A percentile compares a stretch with the other conserved stretches of the same genome.
Evolutionary conservation across 1,284 basidiomycete genomes (phyloP).

Genomic region (Apiotrichum domesticum): DNA sequence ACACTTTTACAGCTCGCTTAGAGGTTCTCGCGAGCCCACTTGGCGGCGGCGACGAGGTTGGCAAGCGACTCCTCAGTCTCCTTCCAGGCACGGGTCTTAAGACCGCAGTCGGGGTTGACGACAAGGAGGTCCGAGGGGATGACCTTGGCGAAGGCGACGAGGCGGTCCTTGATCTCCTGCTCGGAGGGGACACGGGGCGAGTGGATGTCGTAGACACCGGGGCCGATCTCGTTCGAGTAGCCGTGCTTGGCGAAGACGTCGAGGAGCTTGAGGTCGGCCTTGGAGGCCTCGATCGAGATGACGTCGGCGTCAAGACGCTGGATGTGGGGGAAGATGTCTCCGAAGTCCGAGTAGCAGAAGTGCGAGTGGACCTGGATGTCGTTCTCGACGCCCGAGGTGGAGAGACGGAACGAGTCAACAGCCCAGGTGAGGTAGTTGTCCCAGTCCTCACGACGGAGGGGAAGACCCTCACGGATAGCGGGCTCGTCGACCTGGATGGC

Average conservation of each 20-base stretch:
- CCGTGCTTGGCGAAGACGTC: slow-evolving; percentile 91
- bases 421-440: slow-evolving; percentile 92
- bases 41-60: slow-evolving; percentile 83
- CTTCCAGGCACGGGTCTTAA: slow-evolving; percentile 91
- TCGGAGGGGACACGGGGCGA: slow-evolving; percentile 93
- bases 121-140: slow-evolving; percentile 71
- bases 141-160: slow-evolving; percentile 74
- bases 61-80: slow-evolving; percentile 82
- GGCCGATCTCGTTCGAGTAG: slow-evolving; percentile 97
- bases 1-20: slow-evolving; percentile 48
- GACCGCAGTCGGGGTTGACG: slow-evolving; percentile 80
- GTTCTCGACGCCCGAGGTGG: slow-evolving; percentile 88
- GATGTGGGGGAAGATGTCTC: slow-evolving; percentile 97
- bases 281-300: slow-evolving; percentile 98
- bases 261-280: slow-evolving; percentile 96
- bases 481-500: slow-evolving; percentile 99
- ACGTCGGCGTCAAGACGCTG: slow-evolving; percentile 97
- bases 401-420: slow-evolving; percentile 93
- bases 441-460: slow-evolving; percentile 91
- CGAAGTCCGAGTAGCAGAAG: slow-evolving; percentile 72
- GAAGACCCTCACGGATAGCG: slow-evolving; percentile 97
- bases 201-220: slow-evolving; percentile 99
- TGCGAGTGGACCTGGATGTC: slow-evolving; percentile 93
- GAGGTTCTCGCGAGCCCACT: slow-evolving; percentile 78
- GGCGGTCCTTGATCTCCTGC: slow-evolving; percentile 91